These are phyloP conservation scores for Fusarium sp. DNA, from an alignment of 2,329 filamentous ascomycete genomes.

Conservation along the genomic window DNA sequence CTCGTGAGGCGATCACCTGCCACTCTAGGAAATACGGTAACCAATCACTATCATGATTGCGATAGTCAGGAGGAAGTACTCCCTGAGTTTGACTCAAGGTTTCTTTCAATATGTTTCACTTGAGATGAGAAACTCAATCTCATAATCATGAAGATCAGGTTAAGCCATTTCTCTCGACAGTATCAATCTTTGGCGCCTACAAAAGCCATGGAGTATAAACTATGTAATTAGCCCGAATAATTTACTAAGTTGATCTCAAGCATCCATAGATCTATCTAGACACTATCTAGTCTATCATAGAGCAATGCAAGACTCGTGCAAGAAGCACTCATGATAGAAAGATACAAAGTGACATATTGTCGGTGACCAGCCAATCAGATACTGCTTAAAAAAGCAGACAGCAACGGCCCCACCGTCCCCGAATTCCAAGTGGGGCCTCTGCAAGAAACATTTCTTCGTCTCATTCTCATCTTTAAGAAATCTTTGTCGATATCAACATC, in stretches of 20 bases:
- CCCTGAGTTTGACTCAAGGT: neutral
- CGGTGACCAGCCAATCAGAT: constrained; percentile 23
- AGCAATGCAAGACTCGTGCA: neutral
- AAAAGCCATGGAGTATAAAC: rapidly evolving
- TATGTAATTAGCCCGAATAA: no score
- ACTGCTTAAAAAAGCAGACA: constrained; percentile 32
- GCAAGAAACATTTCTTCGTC: constrained; percentile 43
- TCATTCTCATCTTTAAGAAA: constrained; percentile 28
- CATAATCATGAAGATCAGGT: neutral
- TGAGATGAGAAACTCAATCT: neutral
- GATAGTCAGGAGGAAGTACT: constrained; percentile 5
- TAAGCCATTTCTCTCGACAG: neutral
- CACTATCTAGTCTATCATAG: neutral
- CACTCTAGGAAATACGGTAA: constrained; percentile 18
- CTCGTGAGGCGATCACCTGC: constrained; percentile 47
- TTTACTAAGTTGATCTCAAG: no score
- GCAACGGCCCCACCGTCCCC: constrained; percentile 18
- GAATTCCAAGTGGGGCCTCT: constrained; percentile 33
- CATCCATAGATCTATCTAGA: no score
- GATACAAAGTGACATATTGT: neutral
- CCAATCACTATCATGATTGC: constrained; percentile 37
- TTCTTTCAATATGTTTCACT: neutral
- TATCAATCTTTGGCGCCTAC: no score
- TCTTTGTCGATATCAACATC: constrained; percentile 14
- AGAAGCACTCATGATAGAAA: neutral